Evolutionary conservation across 108 stramenopile genomes (phyloP).

Genomic region (Mayamaea pseudoterrestris): DNA sequence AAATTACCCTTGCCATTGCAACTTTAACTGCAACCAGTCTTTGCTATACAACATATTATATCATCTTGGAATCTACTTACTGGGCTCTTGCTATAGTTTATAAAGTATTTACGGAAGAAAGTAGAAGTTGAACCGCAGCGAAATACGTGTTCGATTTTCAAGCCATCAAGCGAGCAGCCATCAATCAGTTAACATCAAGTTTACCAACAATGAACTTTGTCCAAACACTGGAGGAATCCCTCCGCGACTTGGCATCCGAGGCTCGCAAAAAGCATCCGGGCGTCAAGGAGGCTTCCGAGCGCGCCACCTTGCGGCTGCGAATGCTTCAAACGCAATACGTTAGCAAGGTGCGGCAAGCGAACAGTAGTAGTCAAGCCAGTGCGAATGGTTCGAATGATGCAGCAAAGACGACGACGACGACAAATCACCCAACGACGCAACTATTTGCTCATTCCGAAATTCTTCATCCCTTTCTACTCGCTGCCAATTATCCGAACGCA

Average conservation of each 20-base stretch:
- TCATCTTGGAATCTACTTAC: too few species aligned
- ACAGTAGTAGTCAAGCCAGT: slow-evolving; percentile 2
- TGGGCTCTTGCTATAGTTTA: too few species aligned
- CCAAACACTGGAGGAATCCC: slow-evolving; percentile 76
- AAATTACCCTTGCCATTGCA: too few species aligned
- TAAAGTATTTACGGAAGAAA: too few species aligned
- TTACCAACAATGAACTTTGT: slow-evolving; percentile 92
- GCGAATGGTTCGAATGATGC: too few species aligned
- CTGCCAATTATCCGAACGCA: slow-evolving; percentile 71
- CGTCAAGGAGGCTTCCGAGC: slow-evolving; percentile 79
- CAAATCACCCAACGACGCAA: slow-evolving; percentile 69
- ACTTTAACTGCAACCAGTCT: too few species aligned
- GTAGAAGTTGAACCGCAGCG: too few species aligned
- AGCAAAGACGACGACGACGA: too few species aligned
- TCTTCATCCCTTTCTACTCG: slow-evolving; percentile 72
- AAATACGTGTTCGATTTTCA: too few species aligned
- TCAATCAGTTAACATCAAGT: too few species aligned
- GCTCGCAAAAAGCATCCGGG: slow-evolving; percentile 81
- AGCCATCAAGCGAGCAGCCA: too few species aligned
- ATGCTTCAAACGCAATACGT: slow-evolving; percentile 68
- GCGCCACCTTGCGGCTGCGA: slow-evolving; percentile 67
- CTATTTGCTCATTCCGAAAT: slow-evolving; percentile 67
- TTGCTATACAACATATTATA: too few species aligned
- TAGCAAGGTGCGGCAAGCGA: slow-evolving; percentile 64
- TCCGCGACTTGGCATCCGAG: slow-evolving; percentile 77